phyloP scores from a whole-genome alignment of 345 rosid species.

The Anacardium occidentale region DNA sequence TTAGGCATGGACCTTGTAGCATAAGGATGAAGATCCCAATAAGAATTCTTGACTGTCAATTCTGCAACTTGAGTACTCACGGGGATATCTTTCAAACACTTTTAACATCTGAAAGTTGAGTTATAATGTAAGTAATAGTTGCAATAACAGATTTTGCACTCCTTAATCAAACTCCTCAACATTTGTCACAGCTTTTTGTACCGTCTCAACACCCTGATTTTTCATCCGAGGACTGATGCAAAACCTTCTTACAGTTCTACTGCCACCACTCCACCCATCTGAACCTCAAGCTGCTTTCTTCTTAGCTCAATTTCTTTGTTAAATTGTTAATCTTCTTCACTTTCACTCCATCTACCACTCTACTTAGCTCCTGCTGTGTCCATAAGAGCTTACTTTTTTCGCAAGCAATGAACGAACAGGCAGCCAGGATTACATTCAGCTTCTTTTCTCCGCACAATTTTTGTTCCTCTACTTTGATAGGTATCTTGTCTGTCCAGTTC shows the following conservation, averaged over 20 bases:
- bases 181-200: constrained; percentile 21
- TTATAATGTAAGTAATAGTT: constrained; percentile 17
- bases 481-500: constrained; percentile 20
- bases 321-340: constrained; percentile 15
- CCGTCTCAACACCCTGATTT: constrained; percentile 12
- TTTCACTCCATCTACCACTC: constrained; percentile 1
- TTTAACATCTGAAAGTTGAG: constrained; percentile 25
- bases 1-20: constrained; percentile 29
- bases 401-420: constrained; percentile 22
- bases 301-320: background rate
- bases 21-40: constrained; percentile 30
- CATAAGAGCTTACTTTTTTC: constrained; percentile 11
- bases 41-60: constrained; percentile 34
- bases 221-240: constrained; percentile 23
- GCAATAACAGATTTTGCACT: constrained; percentile 18
- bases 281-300: constrained; percentile 1
- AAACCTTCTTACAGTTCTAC: constrained; percentile 19
- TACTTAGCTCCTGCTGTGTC: constrained; percentile 6
- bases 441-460: constrained; percentile 8
- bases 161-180: constrained; percentile 22
- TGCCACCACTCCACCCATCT: background rate
- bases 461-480: constrained; percentile 12
- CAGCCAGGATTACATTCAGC: constrained; percentile 11
- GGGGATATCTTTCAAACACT: constrained; percentile 28
- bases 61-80: constrained; percentile 26